Base-by-base conservation (phyloP, 2,329 filamentous ascomycete genomes). In the Lasiodiplodia citricola region DNA sequence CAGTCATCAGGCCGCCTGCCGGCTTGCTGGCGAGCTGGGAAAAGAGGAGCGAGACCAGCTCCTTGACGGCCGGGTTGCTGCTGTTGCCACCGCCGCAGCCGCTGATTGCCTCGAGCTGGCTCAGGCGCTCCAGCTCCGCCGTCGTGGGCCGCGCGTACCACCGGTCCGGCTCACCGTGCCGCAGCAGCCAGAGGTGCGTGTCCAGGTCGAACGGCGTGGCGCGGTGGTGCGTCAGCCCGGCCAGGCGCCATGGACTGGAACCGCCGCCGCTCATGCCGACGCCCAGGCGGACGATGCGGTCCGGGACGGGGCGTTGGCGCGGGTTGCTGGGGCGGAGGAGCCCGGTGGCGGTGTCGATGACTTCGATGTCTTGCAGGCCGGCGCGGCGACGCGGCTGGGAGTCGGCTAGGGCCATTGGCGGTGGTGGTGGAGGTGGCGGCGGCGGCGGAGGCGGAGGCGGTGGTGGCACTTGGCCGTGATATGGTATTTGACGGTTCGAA, bases 141-240 rank as follows among this genome's bases (percentile, higher is more conserved):
- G 8, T n/a, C 4, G 50, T 8, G 1, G 67, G 67, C 8, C 67
- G 67, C 50, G 57, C 23, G 38, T 68, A 68, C 67, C 67, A 68
- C 23, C 25, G 18, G 35, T 50, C 58, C 2, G 47, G 38, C 57
- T 68, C 67, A 23, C 37, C 67, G 41, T 68, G 25, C 21, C 38
- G 60, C n/a, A 68, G 57, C 38, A 68, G 57, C 67, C 67, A 68
- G 11, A 68, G 51, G 57, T 63, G 25, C 11, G 38, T 4, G 35
- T 55, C 21, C 13, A 68, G 67, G 35, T 68, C 67, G 67, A 63
- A 57, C 4, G 67, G 67, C 16, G 57, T 44, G 25, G 67, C 57
- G 1, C 47, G 21, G 41, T 64, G 58, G 67, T 68, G 67, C 11
- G 60, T 38, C 13, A 68, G 57, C 35, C 28, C 44, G 4, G 57